phyloP scores from a whole-genome alignment of 2,329 filamentous ascomycete genomes.

The Trichoderma asperellum region DNA sequence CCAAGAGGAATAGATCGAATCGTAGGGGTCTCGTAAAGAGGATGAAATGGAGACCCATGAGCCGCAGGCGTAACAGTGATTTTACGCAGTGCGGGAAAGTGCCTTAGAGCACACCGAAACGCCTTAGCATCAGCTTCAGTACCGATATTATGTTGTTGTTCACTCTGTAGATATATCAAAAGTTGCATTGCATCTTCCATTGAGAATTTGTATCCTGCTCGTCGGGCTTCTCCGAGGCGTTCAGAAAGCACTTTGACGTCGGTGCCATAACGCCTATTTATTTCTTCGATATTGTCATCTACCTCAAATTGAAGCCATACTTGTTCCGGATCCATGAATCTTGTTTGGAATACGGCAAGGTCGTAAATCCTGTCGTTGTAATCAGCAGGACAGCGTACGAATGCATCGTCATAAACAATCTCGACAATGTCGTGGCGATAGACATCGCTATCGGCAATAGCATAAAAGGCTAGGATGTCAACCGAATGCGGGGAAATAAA shows the following conservation, averaged over 20 bases:
- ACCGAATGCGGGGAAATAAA: neutral
- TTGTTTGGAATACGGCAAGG: neutral
- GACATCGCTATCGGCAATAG: conserved; percentile 28
- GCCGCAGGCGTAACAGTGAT: conserved; percentile 47
- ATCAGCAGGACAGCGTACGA: neutral
- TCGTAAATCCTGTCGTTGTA: neutral
- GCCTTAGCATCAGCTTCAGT: conserved; percentile 37
- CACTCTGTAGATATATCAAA: conserved; percentile 41
- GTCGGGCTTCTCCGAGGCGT: neutral
- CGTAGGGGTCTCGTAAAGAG: conserved; percentile 48
- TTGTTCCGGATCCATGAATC: neutral
- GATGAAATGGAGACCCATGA: conserved; percentile 43
- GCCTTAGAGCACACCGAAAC: conserved; percentile 40
- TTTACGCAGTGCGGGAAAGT: conserved; percentile 43
- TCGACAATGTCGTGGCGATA: conserved; percentile 27
- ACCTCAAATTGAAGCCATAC: neutral
- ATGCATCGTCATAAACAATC: conserved; percentile 34
- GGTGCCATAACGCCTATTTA: neutral
- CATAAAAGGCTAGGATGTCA: conserved; percentile 26
- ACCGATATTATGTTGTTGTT: conserved; percentile 34
- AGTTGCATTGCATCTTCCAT: conserved; percentile 33
- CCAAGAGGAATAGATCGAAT: conserved; percentile 46
- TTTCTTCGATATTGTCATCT: neutral
- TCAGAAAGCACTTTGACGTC: neutral
- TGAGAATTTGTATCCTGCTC: neutral